Percentiles rank a stretch among this genome's conserved stretches.
Conservation (phyloP, 495 filamentous ascomycete species). For the Neurospora tetraspora region DNA sequence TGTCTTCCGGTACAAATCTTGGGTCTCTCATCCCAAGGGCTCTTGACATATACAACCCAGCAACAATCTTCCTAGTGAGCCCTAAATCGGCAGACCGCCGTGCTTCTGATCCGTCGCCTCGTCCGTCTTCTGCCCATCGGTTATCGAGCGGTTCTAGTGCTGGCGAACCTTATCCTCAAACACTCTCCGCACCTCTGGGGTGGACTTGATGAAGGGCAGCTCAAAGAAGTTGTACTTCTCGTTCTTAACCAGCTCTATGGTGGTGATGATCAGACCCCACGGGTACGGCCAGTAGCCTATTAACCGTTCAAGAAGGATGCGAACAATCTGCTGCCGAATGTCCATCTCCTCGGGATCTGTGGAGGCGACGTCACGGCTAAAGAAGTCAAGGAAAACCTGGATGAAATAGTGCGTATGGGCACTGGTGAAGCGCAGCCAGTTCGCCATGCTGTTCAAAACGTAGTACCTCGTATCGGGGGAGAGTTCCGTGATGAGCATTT, state of each 20-base stretch:
- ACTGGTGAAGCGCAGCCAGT: conserved; percentile 86
- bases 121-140: background rate
- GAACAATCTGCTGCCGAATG: conserved; percentile 80
- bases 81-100: background rate
- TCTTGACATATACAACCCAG: background rate
- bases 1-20: background rate
- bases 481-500: conserved; percentile 62
- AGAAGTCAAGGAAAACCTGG: conserved; percentile 76
- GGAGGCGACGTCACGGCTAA: conserved; percentile 53
- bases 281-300: conserved; percentile 89
- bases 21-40: background rate
- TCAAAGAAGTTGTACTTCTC: conserved; percentile 83
- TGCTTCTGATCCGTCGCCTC: background rate
- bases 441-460: conserved; percentile 72
- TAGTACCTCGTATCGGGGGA: conserved; percentile 75
- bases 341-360: conserved; percentile 70
- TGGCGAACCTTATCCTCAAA: conserved; percentile 3
- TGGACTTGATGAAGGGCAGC: conserved; percentile 79
- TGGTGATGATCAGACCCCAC: conserved; percentile 88
- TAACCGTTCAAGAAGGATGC: conserved; percentile 77
- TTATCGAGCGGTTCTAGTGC: background rate
- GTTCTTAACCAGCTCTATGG: conserved; percentile 86
- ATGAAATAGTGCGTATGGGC: conserved; percentile 89
- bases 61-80: background rate
- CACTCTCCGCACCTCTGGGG: conserved; percentile 57